phyloP scores from a whole-genome alignment of 2,329 filamentous ascomycete genomes.

The Knufia petricola region DNA sequence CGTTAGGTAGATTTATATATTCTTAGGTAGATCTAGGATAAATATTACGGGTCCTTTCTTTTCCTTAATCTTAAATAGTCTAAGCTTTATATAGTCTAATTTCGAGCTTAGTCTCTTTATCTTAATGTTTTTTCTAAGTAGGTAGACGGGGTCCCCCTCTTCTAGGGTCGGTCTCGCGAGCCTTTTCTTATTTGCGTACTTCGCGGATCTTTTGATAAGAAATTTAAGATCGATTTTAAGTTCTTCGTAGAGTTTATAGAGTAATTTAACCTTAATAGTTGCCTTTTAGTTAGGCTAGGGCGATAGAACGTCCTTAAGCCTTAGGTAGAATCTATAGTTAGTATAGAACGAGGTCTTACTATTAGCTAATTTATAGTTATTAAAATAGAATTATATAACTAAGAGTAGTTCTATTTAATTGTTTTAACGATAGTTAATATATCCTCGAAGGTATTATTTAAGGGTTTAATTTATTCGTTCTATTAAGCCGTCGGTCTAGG shows the following conservation, averaged over 20 bases:
- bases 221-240: conserved; percentile 4
- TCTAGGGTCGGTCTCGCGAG: conserved; percentile 4
- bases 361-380: conserved; percentile 1
- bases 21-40: not conserved
- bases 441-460: conserved; percentile 5
- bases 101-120: conserved; percentile 10
- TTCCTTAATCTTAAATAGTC: conserved; percentile 9
- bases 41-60: conserved; percentile 3
- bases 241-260: conserved; percentile 4
- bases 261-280: not conserved
- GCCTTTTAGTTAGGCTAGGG: not conserved
- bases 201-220: not conserved
- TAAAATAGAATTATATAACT: conserved; percentile 5
- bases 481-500: conserved; percentile 1
- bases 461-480: conserved; percentile 9
- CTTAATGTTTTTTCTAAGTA: conserved; percentile 10
- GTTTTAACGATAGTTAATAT: conserved; percentile 7
- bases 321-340: conserved; percentile 5
- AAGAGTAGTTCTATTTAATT: conserved; percentile 7
- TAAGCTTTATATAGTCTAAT: conserved; percentile 10
- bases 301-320: not conserved
- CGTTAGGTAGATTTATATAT: conserved; percentile 1
- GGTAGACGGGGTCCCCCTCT: conserved; percentile 8
- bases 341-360: conserved; percentile 1
- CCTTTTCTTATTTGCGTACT: conserved; percentile 8